Percentiles rank a stretch among this genome's conserved stretches.
These are phyloP conservation scores for Cymodocea nodosa DNA, from an alignment of 116 monocot species.

Conservation along the genomic window DNA sequence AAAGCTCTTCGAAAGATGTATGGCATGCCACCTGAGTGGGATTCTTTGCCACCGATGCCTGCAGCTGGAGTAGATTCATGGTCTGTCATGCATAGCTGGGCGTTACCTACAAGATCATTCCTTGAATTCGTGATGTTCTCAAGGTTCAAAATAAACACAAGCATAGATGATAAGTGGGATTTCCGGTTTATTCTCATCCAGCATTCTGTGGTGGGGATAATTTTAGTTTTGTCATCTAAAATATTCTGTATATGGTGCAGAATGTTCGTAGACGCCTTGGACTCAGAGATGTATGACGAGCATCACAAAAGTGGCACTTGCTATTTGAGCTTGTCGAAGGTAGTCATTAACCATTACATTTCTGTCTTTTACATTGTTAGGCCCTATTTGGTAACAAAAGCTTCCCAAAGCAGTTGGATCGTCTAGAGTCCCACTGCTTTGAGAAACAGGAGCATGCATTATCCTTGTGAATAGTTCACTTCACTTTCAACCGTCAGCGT, in stretches of 20 bases:
- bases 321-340: slow-evolving; percentile 70
- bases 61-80: slow-evolving; percentile 55
- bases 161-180: too few species aligned
- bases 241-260: slow-evolving; percentile 26
- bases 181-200: too few species aligned
- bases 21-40: slow-evolving; percentile 30
- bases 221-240: too few species aligned
- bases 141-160: slow-evolving; percentile 59
- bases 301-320: slow-evolving; percentile 69
- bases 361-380: too few species aligned
- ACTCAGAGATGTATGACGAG: slow-evolving; percentile 67
- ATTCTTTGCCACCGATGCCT: slow-evolving; percentile 79
- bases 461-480: too few species aligned
- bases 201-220: too few species aligned
- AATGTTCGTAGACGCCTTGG: slow-evolving; percentile 96
- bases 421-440: too few species aligned
- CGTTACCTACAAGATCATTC: slow-evolving; percentile 84
- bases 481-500: too few species aligned
- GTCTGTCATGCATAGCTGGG: slow-evolving; percentile 98
- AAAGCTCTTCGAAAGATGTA: slow-evolving; percentile 76
- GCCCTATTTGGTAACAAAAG: too few species aligned
- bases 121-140: slow-evolving; percentile 98
- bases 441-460: too few species aligned
- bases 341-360: slow-evolving; percentile 9
- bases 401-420: too few species aligned